A percentile compares a stretch with the other conserved stretches of the same genome.
Evolutionary conservation across 306 rosid species (phyloP).

Genomic region (Albizia julibrissin): DNA sequence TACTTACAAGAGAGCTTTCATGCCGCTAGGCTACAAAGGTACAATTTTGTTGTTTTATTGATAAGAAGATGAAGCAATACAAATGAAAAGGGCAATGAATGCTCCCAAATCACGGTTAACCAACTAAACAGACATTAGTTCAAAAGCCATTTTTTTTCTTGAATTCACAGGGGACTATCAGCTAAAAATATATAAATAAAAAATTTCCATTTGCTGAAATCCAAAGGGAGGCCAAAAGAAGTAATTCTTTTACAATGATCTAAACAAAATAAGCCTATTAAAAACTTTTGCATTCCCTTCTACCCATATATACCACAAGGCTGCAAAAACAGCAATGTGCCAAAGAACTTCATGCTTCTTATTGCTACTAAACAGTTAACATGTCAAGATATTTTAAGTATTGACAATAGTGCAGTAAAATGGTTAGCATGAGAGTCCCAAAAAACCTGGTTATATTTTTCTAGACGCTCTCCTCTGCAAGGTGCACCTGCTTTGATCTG

Average conservation of each 20-base stretch:
- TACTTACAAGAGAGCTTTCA: too few relatives aligned
- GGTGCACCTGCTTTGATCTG: conserved; percentile 98
- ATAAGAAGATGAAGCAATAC: not conserved
- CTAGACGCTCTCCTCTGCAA: conserved; percentile 95
- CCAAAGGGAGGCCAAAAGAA: not conserved
- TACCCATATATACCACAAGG: not conserved
- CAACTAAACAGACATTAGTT: not conserved
- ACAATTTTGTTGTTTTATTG: not conserved
- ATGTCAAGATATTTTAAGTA: conserved; percentile 17
- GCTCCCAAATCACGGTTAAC: not conserved
- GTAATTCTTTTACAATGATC: not conserved
- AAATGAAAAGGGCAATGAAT: not conserved
- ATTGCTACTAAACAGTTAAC: not conserved
- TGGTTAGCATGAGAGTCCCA: conserved; percentile 30
- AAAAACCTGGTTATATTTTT: conserved; percentile 90
- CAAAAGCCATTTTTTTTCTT: not conserved
- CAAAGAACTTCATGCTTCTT: not conserved
- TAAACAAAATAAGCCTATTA: not conserved
- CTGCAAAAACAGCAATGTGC: not conserved
- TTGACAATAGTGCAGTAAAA: conserved; percentile 22
- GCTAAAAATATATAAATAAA: not conserved
- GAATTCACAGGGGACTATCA: not conserved
- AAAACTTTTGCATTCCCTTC: not conserved
- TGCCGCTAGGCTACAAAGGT: too few relatives aligned
- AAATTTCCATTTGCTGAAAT: not conserved